Evolutionary conservation across 2,329 filamentous ascomycete species (phyloP).

Genomic region (Tolypocladium cylindrosporum): DNA sequence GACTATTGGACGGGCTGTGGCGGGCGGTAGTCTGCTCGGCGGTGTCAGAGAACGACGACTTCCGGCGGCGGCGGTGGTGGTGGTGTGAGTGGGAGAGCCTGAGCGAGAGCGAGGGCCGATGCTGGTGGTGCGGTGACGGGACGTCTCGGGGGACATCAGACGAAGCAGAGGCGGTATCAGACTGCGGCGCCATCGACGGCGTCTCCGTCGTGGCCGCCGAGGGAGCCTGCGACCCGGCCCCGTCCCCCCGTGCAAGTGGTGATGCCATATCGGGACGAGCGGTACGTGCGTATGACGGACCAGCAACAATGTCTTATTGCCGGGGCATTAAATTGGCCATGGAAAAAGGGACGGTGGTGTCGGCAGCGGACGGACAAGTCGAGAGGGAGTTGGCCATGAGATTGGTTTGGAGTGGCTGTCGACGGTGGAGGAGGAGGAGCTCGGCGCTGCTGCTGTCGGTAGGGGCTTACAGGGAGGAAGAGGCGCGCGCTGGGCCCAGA

Average conservation of each 20-base stretch:
- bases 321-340: slow-evolving; percentile 9
- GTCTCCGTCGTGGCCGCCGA: neutral
- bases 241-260: neutral
- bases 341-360: slow-evolving; percentile 4
- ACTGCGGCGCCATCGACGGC: slow-evolving; percentile 10
- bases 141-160: slow-evolving; percentile 16
- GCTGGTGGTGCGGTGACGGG: slow-evolving; percentile 3
- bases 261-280: slow-evolving; percentile 14
- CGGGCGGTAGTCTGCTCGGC: neutral
- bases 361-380: slow-evolving; percentile 3
- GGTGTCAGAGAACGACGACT: neutral
- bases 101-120: slow-evolving; percentile 13
- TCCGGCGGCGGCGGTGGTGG: slow-evolving; percentile 2
- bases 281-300: slow-evolving; percentile 2
- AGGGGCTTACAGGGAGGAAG: neutral
- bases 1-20: neutral
- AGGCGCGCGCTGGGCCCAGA: neutral
- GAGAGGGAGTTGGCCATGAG: neutral
- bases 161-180: slow-evolving; percentile 29
- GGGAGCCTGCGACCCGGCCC: neutral
- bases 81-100: slow-evolving; percentile 10
- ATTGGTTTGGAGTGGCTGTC: neutral
- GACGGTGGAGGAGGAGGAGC: neutral
- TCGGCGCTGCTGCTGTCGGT: neutral
- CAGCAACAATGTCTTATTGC: slow-evolving; percentile 9